phyloP scores from a whole-genome alignment of 257 asterid genomes.

The Nicotiana otophora region DNA sequence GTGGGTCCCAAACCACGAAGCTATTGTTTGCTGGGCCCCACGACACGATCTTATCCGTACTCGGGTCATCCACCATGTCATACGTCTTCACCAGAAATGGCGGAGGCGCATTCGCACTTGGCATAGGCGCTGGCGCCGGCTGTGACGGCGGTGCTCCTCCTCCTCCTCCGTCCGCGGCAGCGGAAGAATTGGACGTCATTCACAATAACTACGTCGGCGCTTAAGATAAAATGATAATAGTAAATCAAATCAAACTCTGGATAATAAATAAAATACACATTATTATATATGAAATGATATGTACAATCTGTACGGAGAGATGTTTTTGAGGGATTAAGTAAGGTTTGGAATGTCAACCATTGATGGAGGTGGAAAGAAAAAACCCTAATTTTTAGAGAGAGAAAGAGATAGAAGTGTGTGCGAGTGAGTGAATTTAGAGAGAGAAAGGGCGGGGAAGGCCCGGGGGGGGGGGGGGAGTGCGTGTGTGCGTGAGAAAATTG shows the following conservation, averaged over 20 bases:
- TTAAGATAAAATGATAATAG: too few species aligned
- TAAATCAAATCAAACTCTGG: neutral
- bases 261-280: neutral
- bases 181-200: slow-evolving; percentile 5
- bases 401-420: neutral
- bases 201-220: neutral
- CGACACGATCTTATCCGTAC: slow-evolving; percentile 26
- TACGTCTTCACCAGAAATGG: slow-evolving; percentile 26
- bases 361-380: neutral
- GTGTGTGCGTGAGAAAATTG: neutral
- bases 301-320: neutral
- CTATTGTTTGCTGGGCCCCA: slow-evolving; percentile 24
- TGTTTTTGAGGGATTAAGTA: neutral
- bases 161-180: neutral
- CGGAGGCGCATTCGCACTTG: slow-evolving; percentile 17
- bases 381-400: slow-evolving; percentile 9
- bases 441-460: too few species aligned
- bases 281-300: neutral
- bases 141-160: neutral
- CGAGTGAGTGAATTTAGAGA: too few species aligned
- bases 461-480: too few species aligned
- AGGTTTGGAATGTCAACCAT: neutral
- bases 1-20: slow-evolving; percentile 26
- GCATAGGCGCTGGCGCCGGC: slow-evolving; percentile 19
- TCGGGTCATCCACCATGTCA: slow-evolving; percentile 26